phyloP scores from a whole-genome alignment of 225 moss, liverwort and hornwort genomes.

The Straminergon stramineum region DNA sequence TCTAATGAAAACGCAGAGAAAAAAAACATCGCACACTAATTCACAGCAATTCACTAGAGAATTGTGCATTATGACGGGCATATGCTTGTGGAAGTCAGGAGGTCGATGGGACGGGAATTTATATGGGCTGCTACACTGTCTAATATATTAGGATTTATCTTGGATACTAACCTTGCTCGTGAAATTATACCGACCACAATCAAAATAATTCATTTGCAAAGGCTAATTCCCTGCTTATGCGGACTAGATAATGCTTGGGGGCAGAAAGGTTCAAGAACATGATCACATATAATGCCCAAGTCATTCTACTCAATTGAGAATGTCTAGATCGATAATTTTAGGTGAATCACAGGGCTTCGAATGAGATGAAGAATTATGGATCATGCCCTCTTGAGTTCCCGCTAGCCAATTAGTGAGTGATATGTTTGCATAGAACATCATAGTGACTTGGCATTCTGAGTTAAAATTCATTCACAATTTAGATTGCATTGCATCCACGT shows the following conservation, averaged over 20 bases:
- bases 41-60: not conserved
- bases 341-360: not conserved
- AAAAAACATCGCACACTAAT: not conserved
- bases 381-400: not conserved
- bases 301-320: not conserved
- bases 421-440: not conserved
- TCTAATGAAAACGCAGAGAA: not conserved
- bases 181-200: not conserved
- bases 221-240: not conserved
- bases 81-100: not conserved
- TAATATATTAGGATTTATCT: not conserved
- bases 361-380: not conserved
- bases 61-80: not conserved
- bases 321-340: not conserved
- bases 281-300: not conserved
- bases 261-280: not conserved
- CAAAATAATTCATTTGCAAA: not conserved
- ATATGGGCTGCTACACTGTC: not conserved
- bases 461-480: not conserved
- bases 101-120: not conserved
- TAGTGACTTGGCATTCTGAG: not conserved
- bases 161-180: not conserved
- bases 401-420: not conserved
- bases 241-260: not conserved
- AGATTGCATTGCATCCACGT: not conserved